Evolutionary conservation across 2,329 filamentous ascomycete genomes (phyloP), one percentile per base, ranked within the genome.

Genomic region (Botrytis fabae): DNA sequence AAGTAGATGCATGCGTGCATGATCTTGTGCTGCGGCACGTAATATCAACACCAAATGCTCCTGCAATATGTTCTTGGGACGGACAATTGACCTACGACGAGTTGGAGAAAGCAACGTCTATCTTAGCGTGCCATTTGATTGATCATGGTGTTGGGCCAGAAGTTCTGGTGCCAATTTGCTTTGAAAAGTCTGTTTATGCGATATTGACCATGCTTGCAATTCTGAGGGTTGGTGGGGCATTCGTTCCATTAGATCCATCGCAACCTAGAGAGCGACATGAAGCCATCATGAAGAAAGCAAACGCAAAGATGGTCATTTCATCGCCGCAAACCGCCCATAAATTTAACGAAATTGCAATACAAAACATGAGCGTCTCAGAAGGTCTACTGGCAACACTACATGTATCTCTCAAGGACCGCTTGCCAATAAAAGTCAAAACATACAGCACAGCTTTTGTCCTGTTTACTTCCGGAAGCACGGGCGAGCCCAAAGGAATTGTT

Each of bases 401-500:
- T 4, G 22, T n/a, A 10, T 46, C 63, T 35, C 64, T 59, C 69
- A 28, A 51, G 20, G 69, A 63, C 40, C 69, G 57, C 10, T 38
- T 38, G n/a, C 25, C 38, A 42, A 28, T 70, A 12, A 51, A 35
- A 22, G 38, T 63, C 38, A 54, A 44, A 51, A 38, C 57, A 42
- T 65, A 64, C n/a, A 48, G 69, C 62, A 60, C 68, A 12, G 71
- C 71, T 5, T 66, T 44, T 22, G 71, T 77, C 3, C 59, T 77
- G 20, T 77, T 75, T 60, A 76, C 76, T 18, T 78, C 81, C 9
- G 75, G 83, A 35, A 83, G 81, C 51, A 77, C 78, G 9, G 77
- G 77, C 10, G 73, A 48, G 28, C 78, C 78, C 10, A 79, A 79
- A 32, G 75, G 73, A 4, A 71, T 77, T 16, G 68, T 75, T 22